Base-by-base conservation (phyloP, 2,329 filamentous ascomycete species). In the Rugonectria rugulosa region DNA sequence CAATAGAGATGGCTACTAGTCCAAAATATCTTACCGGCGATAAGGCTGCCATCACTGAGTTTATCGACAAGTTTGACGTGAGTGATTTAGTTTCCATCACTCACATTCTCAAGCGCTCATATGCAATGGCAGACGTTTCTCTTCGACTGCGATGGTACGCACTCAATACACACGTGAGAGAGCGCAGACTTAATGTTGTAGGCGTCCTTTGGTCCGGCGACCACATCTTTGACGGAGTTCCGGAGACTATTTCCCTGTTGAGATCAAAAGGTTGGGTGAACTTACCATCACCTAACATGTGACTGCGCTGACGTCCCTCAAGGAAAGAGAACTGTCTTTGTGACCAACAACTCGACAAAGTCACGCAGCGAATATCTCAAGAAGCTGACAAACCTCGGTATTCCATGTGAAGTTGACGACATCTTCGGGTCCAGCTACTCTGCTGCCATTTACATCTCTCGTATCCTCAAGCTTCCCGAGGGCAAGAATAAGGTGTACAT, bases 341-440 rank as follows among this genome's bases (percentile, higher is more conserved):
- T 99, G 47, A 99, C 95, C 34, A 99, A 99, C 79, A 99, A 99
- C 79, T 97, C 92, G 70, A 98, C 95, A 53, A 99, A 99, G 74
- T 97, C 94, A 10, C 89, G 95, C 53, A 80, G 84, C 44, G 92
- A 97, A 72, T 99, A 99, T 77, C 88, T 90, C 73, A 92, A 94
- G 79, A 99, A 98, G 72, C 88, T 99, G 57, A 86, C 89, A 41
- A 79, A 79, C 49, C 83, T 97, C 72, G 90, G 89, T 41, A 97
- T 99, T 67, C 88, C 89, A 1, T 88, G 86, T 65, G 81, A 85
- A 55, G 85, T 89, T 37, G 92, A 98, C 70, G 95, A 99, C 78
- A 90, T 99, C 64, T 99, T 99, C 72, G 92, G 91, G 59, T 97
- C 94, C 8, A 90, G 93, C 32, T 99, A 99, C 83, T 96, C 92